A percentile compares a stretch with the other conserved stretches of the same genome.
phyloP scores from a whole-genome alignment of 1,284 basidiomycete genomes.

The Ganoderma lingzhi region DNA sequence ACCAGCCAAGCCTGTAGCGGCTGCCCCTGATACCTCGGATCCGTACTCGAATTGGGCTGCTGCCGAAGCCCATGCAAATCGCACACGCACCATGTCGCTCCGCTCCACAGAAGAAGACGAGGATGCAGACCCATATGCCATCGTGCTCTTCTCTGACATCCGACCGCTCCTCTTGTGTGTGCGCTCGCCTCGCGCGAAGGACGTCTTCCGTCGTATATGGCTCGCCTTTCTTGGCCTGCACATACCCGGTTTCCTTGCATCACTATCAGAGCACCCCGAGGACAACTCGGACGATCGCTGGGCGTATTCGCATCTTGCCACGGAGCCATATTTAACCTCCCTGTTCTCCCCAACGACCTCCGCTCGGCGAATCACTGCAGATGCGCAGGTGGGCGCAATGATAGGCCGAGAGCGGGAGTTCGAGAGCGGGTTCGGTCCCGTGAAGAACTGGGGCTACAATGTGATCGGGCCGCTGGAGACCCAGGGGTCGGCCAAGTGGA shows the following conservation, averaged over 20 bases:
- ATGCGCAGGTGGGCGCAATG: constrained; percentile 69
- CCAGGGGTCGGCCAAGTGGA: constrained; percentile 46
- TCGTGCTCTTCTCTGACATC: constrained; percentile 85
- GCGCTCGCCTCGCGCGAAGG: constrained; percentile 57
- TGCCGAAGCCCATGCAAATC: constrained; percentile 64
- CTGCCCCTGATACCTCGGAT: constrained; percentile 49
- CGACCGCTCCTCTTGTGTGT: constrained; percentile 73
- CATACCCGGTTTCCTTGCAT: constrained; percentile 67
- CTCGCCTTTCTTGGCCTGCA: constrained; percentile 81
- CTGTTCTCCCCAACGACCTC: constrained; percentile 56
- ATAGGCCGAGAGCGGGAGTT: constrained; percentile 73
- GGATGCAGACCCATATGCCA: constrained; percentile 80
- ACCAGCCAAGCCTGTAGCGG: constrained; percentile 24
- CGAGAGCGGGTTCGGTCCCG: constrained; percentile 65
- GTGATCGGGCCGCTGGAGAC: constrained; percentile 63
- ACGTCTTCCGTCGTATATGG: constrained; percentile 79
- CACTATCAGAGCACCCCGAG: constrained; percentile 42
- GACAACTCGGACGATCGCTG: constrained; percentile 69
- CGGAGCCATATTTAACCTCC: constrained; percentile 51
- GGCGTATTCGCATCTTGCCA: constrained; percentile 56
- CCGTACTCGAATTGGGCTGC: constrained; percentile 77
- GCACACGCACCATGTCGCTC: constrained; percentile 54
- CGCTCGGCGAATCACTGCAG: constrained; percentile 49
- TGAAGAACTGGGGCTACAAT: constrained; percentile 69
- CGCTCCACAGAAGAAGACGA: constrained; percentile 65